These are phyloP conservation scores for Kockovaella imperatae DNA, from an alignment of 768 basidiomycete genomes.

Conservation along the genomic window DNA sequence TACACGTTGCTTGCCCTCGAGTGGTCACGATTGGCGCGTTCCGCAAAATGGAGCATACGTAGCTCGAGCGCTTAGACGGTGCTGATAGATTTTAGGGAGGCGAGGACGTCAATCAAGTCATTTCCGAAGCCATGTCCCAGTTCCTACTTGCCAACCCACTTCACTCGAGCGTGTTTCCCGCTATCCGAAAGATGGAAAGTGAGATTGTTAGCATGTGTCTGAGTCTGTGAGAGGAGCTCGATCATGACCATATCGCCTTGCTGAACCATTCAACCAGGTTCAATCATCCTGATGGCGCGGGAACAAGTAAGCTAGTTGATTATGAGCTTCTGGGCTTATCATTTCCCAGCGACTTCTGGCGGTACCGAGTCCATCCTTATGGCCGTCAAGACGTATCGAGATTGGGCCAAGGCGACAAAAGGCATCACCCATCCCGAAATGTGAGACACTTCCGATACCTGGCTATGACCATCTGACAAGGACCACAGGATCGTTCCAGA, in stretches of 20 bases:
- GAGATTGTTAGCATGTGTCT: conserved; percentile 85
- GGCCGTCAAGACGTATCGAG: conserved; percentile 87
- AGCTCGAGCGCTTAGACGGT: too few species aligned
- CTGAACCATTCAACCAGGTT: conserved; percentile 49
- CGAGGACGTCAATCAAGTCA: conserved; percentile 66
- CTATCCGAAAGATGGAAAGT: conserved; percentile 89
- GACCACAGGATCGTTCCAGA: conserved; percentile 63
- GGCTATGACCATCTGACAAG: neutral
- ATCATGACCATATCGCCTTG: conserved; percentile 5
- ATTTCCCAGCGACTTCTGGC: conserved; percentile 62
- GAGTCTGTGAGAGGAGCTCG: conserved; percentile 50
- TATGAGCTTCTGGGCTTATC: conserved; percentile 1
- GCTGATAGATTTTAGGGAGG: conserved; percentile 52
- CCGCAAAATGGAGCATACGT: too few species aligned
- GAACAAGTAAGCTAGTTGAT: conserved; percentile 51
- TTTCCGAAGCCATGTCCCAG: conserved; percentile 69
- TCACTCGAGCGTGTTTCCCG: conserved; percentile 86
- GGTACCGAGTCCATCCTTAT: conserved; percentile 95
- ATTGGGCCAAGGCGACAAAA: conserved; percentile 78
- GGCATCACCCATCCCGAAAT: conserved; percentile 90
- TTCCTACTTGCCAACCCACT: conserved; percentile 84
- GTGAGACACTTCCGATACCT: conserved; percentile 48
- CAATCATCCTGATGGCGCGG: conserved; percentile 75
- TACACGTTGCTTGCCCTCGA: neutral
- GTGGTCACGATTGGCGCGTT: too few species aligned